A percentile compares a stretch with the other conserved stretches of the same genome.
Conservation (phyloP, 1,139 yeast genomes). For the Starmera stellimalicola region DNA sequence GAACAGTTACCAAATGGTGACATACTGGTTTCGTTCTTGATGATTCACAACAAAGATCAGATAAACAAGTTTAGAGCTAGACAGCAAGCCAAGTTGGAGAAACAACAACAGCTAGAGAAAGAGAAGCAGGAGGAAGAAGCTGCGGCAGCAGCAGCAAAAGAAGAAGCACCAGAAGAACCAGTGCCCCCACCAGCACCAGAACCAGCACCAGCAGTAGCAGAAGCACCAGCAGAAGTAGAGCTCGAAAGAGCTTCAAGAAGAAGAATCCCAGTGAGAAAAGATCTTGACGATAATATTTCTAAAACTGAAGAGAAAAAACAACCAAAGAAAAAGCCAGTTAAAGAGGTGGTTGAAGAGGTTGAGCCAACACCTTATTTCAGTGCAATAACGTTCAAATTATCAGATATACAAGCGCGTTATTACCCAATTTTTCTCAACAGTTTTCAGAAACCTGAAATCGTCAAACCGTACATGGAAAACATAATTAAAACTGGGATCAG, state of each 20-base stretch:
- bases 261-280: slow-evolving; percentile 11
- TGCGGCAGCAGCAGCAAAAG: slow-evolving; percentile 1
- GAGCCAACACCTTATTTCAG: slow-evolving; percentile 42
- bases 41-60: slow-evolving; percentile 39
- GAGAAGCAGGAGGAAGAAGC: slow-evolving; percentile 18
- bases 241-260: slow-evolving; percentile 6
- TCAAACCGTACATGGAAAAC: slow-evolving; percentile 50
- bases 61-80: slow-evolving; percentile 18
- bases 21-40: slow-evolving; percentile 52
- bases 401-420: slow-evolving; percentile 55
- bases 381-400: slow-evolving; percentile 54
- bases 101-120: slow-evolving; percentile 20
- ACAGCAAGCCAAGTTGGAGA: slow-evolving; percentile 18
- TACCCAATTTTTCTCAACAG: slow-evolving; percentile 66
- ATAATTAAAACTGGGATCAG: slow-evolving; percentile 54
- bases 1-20: slow-evolving; percentile 50
- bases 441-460: slow-evolving; percentile 47
- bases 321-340: background rate
- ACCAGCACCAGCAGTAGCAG: slow-evolving; percentile 7
- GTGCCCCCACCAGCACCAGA: no score
- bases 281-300: slow-evolving; percentile 10
- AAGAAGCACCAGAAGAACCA: background rate
- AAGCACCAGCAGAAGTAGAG: slow-evolving; percentile 12
- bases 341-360: slow-evolving; percentile 13
- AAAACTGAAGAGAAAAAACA: slow-evolving; percentile 9